Percentiles rank a stretch among this genome's conserved stretches.
phyloP scores from a whole-genome alignment of 495 filamentous ascomycete genomes.

The Astrocystis sublimbata region DNA sequence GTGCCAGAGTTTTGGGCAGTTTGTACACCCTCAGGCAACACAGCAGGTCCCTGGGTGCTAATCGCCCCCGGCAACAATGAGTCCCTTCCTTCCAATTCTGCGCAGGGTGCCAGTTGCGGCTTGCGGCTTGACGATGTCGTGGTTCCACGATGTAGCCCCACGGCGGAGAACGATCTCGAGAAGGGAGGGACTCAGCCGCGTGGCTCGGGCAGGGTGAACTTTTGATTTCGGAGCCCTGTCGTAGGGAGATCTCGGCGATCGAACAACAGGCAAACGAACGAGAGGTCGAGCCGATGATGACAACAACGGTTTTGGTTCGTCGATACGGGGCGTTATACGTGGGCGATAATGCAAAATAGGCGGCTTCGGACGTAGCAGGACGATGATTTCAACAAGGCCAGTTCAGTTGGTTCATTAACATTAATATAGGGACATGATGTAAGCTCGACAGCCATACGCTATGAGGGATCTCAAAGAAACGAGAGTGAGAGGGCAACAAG shows the following conservation, averaged over 20 bases:
- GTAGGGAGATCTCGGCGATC: not conserved
- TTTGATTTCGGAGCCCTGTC: not conserved
- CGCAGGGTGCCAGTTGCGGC: not conserved
- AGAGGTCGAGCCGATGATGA: not conserved
- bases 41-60: not conserved
- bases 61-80: not conserved
- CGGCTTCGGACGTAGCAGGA: not conserved
- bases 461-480: not conserved
- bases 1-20: not conserved
- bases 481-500: not conserved
- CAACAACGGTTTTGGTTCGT: not conserved
- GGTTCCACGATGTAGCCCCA: conserved; percentile 3
- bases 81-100: conserved; percentile 14
- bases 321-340: not conserved
- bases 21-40: not conserved
- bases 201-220: not conserved
- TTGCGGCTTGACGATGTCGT: not conserved
- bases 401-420: conserved; percentile 2
- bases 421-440: not conserved
- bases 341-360: not conserved
- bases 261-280: conserved; percentile 6
- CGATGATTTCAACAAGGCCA: not conserved
- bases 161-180: not conserved
- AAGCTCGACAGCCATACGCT: not conserved
- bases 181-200: not conserved